Evolutionary conservation across 257 asterid genomes (phyloP), one percentile per base, ranked within the genome.

Genomic region (Nicotiana obtusifolia): DNA sequence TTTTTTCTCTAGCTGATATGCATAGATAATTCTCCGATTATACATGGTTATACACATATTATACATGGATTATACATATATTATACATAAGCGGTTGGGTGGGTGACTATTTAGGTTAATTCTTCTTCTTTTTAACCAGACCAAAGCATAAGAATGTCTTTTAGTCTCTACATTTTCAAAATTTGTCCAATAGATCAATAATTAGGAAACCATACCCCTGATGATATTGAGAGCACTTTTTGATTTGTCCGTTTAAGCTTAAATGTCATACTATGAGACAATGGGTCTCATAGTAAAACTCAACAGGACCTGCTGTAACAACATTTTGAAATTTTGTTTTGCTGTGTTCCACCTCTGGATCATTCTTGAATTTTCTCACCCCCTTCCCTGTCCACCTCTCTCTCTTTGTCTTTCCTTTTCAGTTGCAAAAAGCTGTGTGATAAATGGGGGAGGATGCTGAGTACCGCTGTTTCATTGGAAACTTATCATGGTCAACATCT

Each of bases 381-480:
- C 79, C 37, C n/a, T 52, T 53, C 49, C n/a, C n/a, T 54, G 13
- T 81, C 64, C 31, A 4, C 83, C 44, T 64, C 64, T 35, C n/a
- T 41, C 31, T 76, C 81, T 64, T 53, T 44, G 41, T 16, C 60
- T 76, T 33, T 68, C 52, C 77, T 14, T 73, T 61, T 61, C 75
- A 81, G 56, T 57, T 5, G 76, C 82, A 85, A 17, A 82, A 83
- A 87, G 54, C 82, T 78, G 86, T 62, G 30, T 54, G 20, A 82
- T 85, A 85, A 81, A 92, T 93, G 97, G 86, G 90, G 47, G 97
- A 88, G 35, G 93, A 88, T 68, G 87, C 44, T 83, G 97, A 93
- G 83, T 93, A 84, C 83, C 91, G 97, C 71, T 93, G 97, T 85
- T 93, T 93, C 84, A 77, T 93, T 80, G 97, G 97, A 64, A 93